Conservation (phyloP, 768 basidiomycete genomes). For the Amanita molliuscula region DNA sequence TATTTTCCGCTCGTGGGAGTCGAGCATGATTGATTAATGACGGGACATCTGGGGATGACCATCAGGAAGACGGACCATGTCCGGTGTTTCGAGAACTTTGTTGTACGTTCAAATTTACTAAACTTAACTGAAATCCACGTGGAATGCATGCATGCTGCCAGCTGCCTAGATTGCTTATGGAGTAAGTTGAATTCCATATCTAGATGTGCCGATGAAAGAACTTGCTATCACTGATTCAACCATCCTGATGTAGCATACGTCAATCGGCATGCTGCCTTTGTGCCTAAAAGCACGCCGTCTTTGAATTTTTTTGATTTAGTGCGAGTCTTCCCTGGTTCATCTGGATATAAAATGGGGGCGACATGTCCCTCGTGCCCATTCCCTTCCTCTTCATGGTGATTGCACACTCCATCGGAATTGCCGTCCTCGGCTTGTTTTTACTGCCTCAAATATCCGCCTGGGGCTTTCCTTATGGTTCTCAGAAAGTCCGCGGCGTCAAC, state of each 20-base stretch:
- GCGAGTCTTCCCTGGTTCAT: background rate
- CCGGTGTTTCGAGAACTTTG: no score
- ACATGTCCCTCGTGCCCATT: no score
- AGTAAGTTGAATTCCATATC: background rate
- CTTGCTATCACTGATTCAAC: background rate
- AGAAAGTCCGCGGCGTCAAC: slow-evolving; percentile 77
- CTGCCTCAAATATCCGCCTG: slow-evolving; percentile 15
- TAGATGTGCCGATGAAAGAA: background rate
- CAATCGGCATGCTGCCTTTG: slow-evolving; percentile 4
- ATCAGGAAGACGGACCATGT: no score
- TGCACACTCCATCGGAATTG: slow-evolving; percentile 10
- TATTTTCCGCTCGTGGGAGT: no score
- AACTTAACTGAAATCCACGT: no score
- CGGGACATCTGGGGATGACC: no score
- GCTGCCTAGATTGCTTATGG: background rate
- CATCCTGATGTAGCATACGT: background rate
- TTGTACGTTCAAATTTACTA: no score
- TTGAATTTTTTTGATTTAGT: slow-evolving; percentile 4
- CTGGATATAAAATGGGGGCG: background rate
- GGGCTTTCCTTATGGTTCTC: slow-evolving; percentile 64
- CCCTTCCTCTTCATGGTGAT: slow-evolving; percentile 7
- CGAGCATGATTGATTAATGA: no score
- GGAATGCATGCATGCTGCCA: no score
- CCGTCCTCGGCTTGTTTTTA: slow-evolving; percentile 11
- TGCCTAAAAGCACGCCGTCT: background rate